Percentiles rank a stretch among this genome's conserved stretches.
phyloP scores from a whole-genome alignment of 345 rosid genomes.

The Raphanus sativus region DNA sequence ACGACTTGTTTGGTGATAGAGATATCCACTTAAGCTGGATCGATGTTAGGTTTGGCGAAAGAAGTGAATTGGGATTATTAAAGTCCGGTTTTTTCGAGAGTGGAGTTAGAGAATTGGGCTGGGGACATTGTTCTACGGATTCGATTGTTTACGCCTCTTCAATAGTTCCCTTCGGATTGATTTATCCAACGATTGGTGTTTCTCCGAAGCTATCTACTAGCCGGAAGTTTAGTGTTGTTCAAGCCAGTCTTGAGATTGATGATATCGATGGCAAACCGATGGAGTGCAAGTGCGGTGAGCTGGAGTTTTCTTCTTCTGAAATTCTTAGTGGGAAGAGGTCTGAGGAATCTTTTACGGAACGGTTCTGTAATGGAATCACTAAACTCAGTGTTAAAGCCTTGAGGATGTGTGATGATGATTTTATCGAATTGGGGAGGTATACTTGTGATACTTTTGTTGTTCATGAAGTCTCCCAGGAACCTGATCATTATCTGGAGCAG shows the following conservation, averaged over 20 bases:
- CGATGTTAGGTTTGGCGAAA: constrained; percentile 44
- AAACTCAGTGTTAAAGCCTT: constrained; percentile 55
- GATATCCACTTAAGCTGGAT: constrained; percentile 86
- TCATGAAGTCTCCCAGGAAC: constrained; percentile 38
- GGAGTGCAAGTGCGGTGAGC: constrained; percentile 74
- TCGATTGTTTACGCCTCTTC: constrained; percentile 60
- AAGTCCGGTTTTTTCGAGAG: constrained; percentile 43
- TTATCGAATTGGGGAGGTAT: constrained; percentile 38
- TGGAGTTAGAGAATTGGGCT: constrained; percentile 65
- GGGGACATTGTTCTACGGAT: constrained; percentile 86
- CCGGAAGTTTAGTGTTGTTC: constrained; percentile 40
- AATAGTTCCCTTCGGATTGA: constrained; percentile 72
- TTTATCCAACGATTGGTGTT: constrained; percentile 68
- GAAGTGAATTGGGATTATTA: constrained; percentile 22
- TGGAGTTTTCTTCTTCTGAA: constrained; percentile 50
- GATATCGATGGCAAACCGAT: constrained; percentile 69
- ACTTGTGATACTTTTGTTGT: constrained; percentile 52
- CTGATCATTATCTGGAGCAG: constrained; percentile 37
- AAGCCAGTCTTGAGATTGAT: constrained; percentile 64
- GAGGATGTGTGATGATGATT: constrained; percentile 44
- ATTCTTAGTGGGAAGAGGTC: constrained; percentile 17
- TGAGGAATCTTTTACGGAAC: constrained; percentile 38
- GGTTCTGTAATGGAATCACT: constrained; percentile 38
- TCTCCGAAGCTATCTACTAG: constrained; percentile 32
- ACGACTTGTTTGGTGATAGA: constrained; percentile 53